phyloP scores from a whole-genome alignment of 2,329 filamentous ascomycete species.

The Exophiala sideris region DNA sequence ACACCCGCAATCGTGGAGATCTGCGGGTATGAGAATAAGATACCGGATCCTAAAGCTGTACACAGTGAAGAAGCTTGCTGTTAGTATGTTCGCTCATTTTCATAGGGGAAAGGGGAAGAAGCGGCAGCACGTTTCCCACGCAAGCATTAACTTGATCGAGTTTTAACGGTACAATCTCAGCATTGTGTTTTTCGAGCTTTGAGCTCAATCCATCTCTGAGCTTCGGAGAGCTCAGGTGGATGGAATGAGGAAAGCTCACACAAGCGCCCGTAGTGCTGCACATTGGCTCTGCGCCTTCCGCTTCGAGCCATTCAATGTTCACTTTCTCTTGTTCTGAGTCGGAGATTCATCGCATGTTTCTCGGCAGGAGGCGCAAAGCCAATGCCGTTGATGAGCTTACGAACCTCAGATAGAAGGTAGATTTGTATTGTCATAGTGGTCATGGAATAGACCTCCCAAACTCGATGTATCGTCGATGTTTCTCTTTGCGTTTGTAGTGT shows the following conservation, averaged over 20 bases:
- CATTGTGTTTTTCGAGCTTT: slow-evolving; percentile 45
- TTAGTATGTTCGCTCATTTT: slow-evolving; percentile 31
- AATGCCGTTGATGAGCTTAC: slow-evolving; percentile 29
- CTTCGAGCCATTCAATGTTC: not conserved
- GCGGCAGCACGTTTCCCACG: slow-evolving; percentile 97
- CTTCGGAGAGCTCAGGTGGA: slow-evolving; percentile 49
- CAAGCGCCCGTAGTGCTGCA: slow-evolving; percentile 83
- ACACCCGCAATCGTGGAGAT: slow-evolving; percentile 75
- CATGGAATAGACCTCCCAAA: slow-evolving; percentile 12
- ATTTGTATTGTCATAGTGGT: slow-evolving; percentile 33
- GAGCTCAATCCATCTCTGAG: slow-evolving; percentile 30
- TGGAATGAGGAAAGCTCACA: slow-evolving; percentile 40
- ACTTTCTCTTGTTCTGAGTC: not conserved
- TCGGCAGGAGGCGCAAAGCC: slow-evolving; percentile 14
- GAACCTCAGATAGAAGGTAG: slow-evolving; percentile 30
- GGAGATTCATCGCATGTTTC: not conserved
- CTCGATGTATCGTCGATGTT: not conserved
- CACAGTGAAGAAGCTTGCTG: slow-evolving; percentile 31
- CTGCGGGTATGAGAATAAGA: slow-evolving; percentile 78
- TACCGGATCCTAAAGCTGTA: slow-evolving; percentile 75
- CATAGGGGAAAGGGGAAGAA: slow-evolving; percentile 48
- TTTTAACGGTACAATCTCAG: slow-evolving; percentile 95
- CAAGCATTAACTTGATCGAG: slow-evolving; percentile 99
- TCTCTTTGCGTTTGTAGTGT: not conserved
- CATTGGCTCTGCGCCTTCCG: slow-evolving; percentile 34